Percentiles rank a stretch among this genome's conserved stretches.
phyloP scores from a whole-genome alignment of 2,329 filamentous ascomycete species.

The Cladosporium sp. region DNA sequence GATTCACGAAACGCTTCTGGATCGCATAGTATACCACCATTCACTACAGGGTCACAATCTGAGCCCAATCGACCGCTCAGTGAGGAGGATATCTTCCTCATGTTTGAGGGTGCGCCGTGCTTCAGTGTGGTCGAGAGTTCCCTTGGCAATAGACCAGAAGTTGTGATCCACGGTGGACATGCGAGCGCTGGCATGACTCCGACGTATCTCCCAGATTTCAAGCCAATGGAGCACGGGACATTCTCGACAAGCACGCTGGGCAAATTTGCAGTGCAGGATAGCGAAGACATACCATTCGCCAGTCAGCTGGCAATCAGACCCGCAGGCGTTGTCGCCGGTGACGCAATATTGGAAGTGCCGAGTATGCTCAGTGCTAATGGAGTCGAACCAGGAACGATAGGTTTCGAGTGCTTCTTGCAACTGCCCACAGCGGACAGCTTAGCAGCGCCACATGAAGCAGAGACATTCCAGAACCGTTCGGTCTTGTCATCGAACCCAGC shows the following conservation, averaged over 20 bases:
- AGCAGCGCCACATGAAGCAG: constrained; percentile 14
- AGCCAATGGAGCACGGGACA: constrained; percentile 15
- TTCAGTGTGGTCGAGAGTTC: constrained; percentile 19
- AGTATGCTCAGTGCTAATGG: constrained; percentile 46
- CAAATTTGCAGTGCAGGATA: not conserved
- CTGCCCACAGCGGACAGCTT: constrained; percentile 38
- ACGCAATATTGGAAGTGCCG: constrained; percentile 37
- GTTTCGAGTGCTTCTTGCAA: constrained; percentile 46
- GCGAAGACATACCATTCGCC: constrained; percentile 5
- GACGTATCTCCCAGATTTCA: constrained; percentile 18
- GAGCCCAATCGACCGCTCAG: constrained; percentile 14
- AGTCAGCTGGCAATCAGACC: not conserved
- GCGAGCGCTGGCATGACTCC: not conserved
- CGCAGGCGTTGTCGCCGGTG: constrained; percentile 4
- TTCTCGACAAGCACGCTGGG: constrained; percentile 19
- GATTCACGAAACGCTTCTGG: constrained; percentile 9
- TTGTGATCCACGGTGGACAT: constrained; percentile 16
- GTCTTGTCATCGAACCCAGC: constrained; percentile 21
- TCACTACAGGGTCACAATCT: not conserved
- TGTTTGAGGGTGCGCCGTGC: constrained; percentile 28
- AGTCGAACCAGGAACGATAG: constrained; percentile 43
- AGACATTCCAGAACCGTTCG: constrained; percentile 17
- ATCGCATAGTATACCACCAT: constrained; percentile 1
- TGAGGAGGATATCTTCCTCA: constrained; percentile 19
- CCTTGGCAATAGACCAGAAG: constrained; percentile 17